Evolutionary conservation across 192 early-diverging fungal genomes (phyloP), one percentile per base, ranked within the genome.

Genomic region (Dissophora globulifera): DNA sequence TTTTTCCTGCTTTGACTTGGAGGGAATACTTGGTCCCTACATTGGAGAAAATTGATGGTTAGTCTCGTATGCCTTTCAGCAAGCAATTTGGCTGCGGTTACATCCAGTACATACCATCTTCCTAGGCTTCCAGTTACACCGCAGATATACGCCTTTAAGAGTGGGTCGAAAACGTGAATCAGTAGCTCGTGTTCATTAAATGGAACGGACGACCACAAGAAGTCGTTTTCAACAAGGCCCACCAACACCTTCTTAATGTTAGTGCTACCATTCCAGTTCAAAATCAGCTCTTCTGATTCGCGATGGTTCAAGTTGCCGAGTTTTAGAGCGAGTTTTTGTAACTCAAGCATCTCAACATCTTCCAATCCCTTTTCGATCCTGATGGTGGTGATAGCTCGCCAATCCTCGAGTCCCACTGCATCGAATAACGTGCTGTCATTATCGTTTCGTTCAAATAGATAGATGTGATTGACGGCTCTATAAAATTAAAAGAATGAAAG

Each of bases 391-490:
- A 52, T 23, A 2, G 33, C 29, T 25, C 20, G 25, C 62, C 62
- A 64, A 23, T 64, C 51, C 27, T 64, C 62, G 12, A 35, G 40
- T 3, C 62, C 62, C 30, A 64, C 51, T 9, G 41, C 23, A 46
- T 54, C 51, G 45, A 45, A 53, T 20, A 64, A 33, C 2, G 62
- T 6, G 33, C 50, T 54, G 11, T 33, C 40, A 0, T 26, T 54
- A 19, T 64, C 62, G 26, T 53, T 64, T 20, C 41, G 25, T 33
- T 52, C 62, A 46, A 64, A 55, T 3, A 64, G 29, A 30, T 64
- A 64, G 9, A 64, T 64, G 40, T 64, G 50, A 51, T 64, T 64
- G 40, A 64, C 62, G 23, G 51, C 50, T 30, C 62, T 64, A n/a
- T 64, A 29, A 35, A 35, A 40, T 43, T 51, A 23, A 63, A 7